phyloP scores from a whole-genome alignment of 257 asterid species.

The Pogostemon cablin region DNA sequence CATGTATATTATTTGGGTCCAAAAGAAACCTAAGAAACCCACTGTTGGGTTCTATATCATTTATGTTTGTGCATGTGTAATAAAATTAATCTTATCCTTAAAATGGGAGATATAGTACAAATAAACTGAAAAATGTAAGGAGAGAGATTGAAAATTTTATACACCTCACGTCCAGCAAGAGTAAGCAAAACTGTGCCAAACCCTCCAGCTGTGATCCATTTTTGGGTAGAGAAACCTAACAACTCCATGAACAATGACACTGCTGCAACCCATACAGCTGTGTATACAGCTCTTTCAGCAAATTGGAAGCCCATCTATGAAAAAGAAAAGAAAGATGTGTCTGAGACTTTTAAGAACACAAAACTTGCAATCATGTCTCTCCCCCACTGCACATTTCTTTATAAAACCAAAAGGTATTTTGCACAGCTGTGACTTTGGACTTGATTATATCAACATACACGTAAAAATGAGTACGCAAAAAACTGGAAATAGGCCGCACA shows the following conservation, averaged over 20 bases:
- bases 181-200: slow-evolving; percentile 96
- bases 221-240: slow-evolving; percentile 97
- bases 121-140: slow-evolving; percentile 14
- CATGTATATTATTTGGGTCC: no score
- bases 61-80: not conserved
- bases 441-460: no score
- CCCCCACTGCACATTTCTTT: not conserved
- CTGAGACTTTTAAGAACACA: not conserved
- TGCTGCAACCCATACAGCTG: slow-evolving; percentile 99
- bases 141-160: not conserved
- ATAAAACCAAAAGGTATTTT: no score
- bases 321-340: slow-evolving; percentile 25
- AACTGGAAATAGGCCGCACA: no score
- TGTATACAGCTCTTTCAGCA: slow-evolving; percentile 79
- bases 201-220: slow-evolving; percentile 96
- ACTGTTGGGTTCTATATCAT: no score
- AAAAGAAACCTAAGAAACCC: no score
- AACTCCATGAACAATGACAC: slow-evolving; percentile 93
- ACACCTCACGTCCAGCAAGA: slow-evolving; percentile 98
- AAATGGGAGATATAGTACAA: not conserved
- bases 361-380: not conserved
- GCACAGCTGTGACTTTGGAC: no score
- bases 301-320: slow-evolving; percentile 93
- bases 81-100: slow-evolving; percentile 12
- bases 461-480: no score